A percentile compares a stretch with the other conserved stretches of the same genome.
Evolutionary conservation across 306 rosid species (phyloP).

Genomic region (Dalbergia oliveri): DNA sequence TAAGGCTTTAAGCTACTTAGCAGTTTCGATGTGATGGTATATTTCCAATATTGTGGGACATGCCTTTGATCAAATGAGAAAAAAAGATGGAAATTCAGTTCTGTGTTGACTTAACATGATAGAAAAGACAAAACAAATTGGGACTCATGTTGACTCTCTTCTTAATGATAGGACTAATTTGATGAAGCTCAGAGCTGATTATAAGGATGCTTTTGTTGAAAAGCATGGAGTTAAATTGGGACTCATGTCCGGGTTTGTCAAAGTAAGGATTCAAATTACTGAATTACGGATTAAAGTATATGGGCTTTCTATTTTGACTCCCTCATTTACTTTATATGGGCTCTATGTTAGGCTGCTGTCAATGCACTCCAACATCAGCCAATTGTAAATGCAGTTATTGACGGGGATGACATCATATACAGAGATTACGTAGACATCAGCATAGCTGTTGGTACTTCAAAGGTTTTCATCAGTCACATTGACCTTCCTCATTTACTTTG

Average conservation of each 20-base stretch:
- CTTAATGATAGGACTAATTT: conserved; percentile 73
- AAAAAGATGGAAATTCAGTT: conserved; percentile 6
- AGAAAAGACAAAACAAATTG: too few species aligned
- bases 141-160: too few species aligned
- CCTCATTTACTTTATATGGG: conserved; percentile 20
- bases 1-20: background rate
- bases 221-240: conserved; percentile 90
- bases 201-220: conserved; percentile 87
- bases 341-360: conserved; percentile 75
- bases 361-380: conserved; percentile 86
- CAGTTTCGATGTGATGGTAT: conserved; percentile 7
- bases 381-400: conserved; percentile 84
- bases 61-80: background rate
- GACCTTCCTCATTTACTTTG: conserved; percentile 31
- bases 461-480: conserved; percentile 56
- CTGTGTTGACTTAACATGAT: background rate
- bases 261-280: conserved; percentile 57
- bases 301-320: conserved; percentile 25
- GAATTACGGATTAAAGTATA: conserved; percentile 12
- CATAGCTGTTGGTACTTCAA: conserved; percentile 83
- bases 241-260: conserved; percentile 86
- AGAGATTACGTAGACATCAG: conserved; percentile 85
- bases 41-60: conserved; percentile 17
- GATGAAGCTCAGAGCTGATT: conserved; percentile 93
- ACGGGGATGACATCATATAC: conserved; percentile 87